Evolutionary conservation across 768 basidiomycete genomes (phyloP).

Genomic region (Astraeus odoratus): DNA sequence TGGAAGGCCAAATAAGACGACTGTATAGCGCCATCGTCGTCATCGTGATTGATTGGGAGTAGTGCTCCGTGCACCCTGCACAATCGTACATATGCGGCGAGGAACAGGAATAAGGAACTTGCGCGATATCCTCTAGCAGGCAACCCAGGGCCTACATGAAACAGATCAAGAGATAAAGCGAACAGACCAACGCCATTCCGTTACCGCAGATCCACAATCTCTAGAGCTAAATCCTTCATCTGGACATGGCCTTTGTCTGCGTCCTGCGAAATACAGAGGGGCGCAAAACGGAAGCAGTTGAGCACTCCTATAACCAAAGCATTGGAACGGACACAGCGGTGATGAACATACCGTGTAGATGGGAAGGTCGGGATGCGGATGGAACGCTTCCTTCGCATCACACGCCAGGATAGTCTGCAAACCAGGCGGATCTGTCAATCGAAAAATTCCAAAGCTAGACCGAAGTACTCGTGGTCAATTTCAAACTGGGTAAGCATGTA

Average conservation of each 20-base stretch:
- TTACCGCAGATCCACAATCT: constrained; percentile 79
- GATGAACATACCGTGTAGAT: constrained; percentile 71
- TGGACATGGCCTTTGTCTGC: constrained; percentile 82
- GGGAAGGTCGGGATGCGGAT: constrained; percentile 76
- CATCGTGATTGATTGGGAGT: constrained; percentile 1
- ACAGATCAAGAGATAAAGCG: neutral
- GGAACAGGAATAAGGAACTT: too few relatives aligned
- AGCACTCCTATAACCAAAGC: neutral
- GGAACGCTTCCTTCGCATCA: constrained; percentile 67
- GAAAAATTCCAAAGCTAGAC: constrained; percentile 73
- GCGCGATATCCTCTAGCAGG: too few relatives aligned
- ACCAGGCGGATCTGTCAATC: constrained; percentile 83
- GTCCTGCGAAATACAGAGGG: constrained; percentile 41
- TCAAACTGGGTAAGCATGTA: neutral
- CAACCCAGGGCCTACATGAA: neutral
- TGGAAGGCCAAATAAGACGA: constrained; percentile 4
- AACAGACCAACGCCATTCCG: neutral
- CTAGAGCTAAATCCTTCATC: constrained; percentile 64
- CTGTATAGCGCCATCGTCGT: constrained; percentile 4
- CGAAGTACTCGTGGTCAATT: neutral
- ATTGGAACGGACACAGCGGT: neutral
- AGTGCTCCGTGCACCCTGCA: constrained; percentile 2
- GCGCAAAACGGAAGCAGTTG: neutral
- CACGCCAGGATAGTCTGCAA: constrained; percentile 66
- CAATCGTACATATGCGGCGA: neutral